Base-by-base conservation (phyloP, 1,284 basidiomycete genomes). In the Irpex lacteus region DNA sequence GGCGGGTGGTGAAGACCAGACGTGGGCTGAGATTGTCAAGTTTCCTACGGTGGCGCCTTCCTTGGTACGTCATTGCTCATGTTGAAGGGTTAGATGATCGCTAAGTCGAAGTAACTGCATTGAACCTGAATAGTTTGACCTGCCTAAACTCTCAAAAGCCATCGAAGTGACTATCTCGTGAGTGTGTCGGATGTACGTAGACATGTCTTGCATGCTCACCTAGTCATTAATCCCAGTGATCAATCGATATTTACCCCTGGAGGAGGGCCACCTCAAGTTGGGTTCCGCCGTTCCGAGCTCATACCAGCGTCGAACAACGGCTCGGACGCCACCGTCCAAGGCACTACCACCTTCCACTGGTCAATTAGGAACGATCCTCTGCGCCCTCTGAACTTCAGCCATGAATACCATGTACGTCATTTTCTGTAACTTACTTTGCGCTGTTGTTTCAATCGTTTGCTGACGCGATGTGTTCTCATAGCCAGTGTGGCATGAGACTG, bases 331-430 rank as follows among this genome's bases (percentile, higher is more conserved):
- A 56, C 54, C 21, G 54, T 56, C 3, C 54, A 56, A 21, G 54
- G 54, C 11, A 56, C 54, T 6, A 56, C 54, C 9, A 56, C 54
- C 2, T 56, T 56, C 54, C 54, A 56, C n/a, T 56, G 54, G 54
- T 56, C 54, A 2, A 56, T 56, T 26, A 26, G 54, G 21, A 56
- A 32, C 54, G 54, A 56, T 21, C 54, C 54, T 36, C 32, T 56
- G 21, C 54, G 54, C 26, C 54, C 54, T 13, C 54, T 56, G 11
- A 56, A 56, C 26, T 56, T 18, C 54, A 56, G 26, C 13, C 54
- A 56, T 21, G 54, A 56, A 36, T 56, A 56, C 26, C 54, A 56
- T 26, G 54, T 56, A 2, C 54, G 54, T 56, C 3, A 34, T 8
- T 36, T 2, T 56, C 54, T 56, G 9, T 3, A 34, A 3, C 9